Evolutionary conservation across 169 alveolate genomes (phyloP).

Genomic region (Plasmodium yoelii): DNA sequence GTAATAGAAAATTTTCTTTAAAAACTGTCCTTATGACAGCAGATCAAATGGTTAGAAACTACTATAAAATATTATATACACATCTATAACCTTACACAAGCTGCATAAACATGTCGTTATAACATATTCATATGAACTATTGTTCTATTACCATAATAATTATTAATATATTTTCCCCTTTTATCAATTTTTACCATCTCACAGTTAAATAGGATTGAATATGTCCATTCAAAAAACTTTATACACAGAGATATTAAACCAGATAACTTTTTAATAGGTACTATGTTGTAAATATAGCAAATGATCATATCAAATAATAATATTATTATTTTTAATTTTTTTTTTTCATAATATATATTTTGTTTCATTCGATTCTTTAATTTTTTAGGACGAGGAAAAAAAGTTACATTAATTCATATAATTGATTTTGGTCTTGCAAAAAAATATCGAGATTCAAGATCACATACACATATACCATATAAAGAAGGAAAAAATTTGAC

Average conservation of each 20-base stretch:
- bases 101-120: too few species aligned
- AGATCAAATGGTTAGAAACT: slow-evolving; percentile 92
- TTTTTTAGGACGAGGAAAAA: slow-evolving; percentile 89
- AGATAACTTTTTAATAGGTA: slow-evolving; percentile 96
- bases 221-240: slow-evolving; percentile 95
- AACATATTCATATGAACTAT: too few species aligned
- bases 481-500: slow-evolving; percentile 98
- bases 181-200: background rate
- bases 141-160: background rate
- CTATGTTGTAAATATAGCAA: slow-evolving; percentile 34
- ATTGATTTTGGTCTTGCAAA: slow-evolving; percentile 98
- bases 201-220: slow-evolving; percentile 94
- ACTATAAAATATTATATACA: too few species aligned
- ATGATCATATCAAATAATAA: background rate
- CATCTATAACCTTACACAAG: too few species aligned
- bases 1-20: slow-evolving; percentile 95
- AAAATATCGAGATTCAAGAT: slow-evolving; percentile 96
- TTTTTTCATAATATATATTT: background rate
- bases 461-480: slow-evolving; percentile 97
- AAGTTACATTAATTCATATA: slow-evolving; percentile 90
- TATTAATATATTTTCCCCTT: background rate
- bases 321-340: background rate
- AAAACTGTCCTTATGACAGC: slow-evolving; percentile 96
- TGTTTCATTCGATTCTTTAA: background rate
- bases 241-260: slow-evolving; percentile 99